Conservation (phyloP, 352 stramenopile genomes). For the Pythium insidiosum region DNA sequence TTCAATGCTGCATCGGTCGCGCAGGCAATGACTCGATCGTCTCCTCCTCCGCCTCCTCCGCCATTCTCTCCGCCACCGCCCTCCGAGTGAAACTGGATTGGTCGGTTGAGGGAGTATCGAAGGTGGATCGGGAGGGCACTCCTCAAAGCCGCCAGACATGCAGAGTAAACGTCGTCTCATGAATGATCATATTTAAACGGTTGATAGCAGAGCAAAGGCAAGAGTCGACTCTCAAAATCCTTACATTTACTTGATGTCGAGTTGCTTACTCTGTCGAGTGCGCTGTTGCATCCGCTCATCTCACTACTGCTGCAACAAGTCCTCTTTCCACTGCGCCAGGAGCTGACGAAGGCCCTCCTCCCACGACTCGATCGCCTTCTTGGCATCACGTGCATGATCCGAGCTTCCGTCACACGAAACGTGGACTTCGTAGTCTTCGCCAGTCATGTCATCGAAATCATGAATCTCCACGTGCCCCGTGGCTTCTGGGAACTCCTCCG, state of each 20-base stretch:
- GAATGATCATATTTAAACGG: too few relatives aligned
- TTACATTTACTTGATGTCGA: too few relatives aligned
- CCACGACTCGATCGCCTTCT: constrained; percentile 45
- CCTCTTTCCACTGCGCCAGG: constrained; percentile 63
- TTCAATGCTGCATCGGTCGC: too few relatives aligned
- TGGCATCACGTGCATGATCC: constrained; percentile 41
- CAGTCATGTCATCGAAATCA: constrained; percentile 81
- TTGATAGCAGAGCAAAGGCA: too few relatives aligned
- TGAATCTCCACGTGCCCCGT: constrained; percentile 68
- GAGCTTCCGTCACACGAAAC: constrained; percentile 38
- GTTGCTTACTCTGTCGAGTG: too few relatives aligned
- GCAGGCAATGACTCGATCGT: neutral
- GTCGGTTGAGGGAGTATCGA: too few relatives aligned
- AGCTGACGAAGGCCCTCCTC: constrained; percentile 60
- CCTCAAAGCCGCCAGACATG: too few relatives aligned
- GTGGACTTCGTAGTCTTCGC: constrained; percentile 70
- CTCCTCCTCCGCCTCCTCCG: neutral
- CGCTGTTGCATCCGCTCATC: neutral
- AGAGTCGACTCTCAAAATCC: too few relatives aligned
- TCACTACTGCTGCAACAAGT: constrained; percentile 70
- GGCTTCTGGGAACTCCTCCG: constrained; percentile 35
- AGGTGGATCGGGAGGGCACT: too few relatives aligned
- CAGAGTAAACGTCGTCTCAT: too few relatives aligned
- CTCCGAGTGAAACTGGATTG: too few relatives aligned
- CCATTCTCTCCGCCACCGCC: neutral